Conservation (phyloP, 2,329 filamentous ascomycete genomes). For the Ophioceras dolichostomum region DNA sequence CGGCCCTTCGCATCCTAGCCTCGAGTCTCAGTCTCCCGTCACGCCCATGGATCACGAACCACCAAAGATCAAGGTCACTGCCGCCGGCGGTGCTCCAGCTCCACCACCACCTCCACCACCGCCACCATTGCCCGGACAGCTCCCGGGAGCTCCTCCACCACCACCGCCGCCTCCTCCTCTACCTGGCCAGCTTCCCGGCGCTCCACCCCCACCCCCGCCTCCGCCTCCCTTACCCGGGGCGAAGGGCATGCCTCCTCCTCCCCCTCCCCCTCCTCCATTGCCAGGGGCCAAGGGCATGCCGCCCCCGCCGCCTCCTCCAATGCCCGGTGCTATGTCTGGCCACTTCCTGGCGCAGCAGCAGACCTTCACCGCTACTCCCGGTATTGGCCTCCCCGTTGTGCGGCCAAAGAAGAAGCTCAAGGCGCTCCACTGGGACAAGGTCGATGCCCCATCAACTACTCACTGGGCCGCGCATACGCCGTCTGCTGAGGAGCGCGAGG, state of each 20-base stretch:
- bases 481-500: slow-evolving; percentile 80
- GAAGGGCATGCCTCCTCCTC: slow-evolving; percentile 22
- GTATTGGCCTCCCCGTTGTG: slow-evolving; percentile 64
- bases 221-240: slow-evolving; percentile 30
- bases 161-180: slow-evolving; percentile 32
- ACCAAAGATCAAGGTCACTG: slow-evolving; percentile 47
- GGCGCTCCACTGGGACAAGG: slow-evolving; percentile 98
- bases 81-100: slow-evolving; percentile 20
- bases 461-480: slow-evolving; percentile 84
- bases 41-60: slow-evolving; percentile 50
- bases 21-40: slow-evolving; percentile 58
- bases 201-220: slow-evolving; percentile 37
- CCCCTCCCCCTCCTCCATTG: slow-evolving; percentile 27
- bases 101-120: slow-evolving; percentile 29
- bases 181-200: slow-evolving; percentile 29
- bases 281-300: slow-evolving; percentile 25
- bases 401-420: slow-evolving; percentile 99
- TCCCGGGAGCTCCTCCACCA: slow-evolving; percentile 27
- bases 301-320: slow-evolving; percentile 48
- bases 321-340: slow-evolving; percentile 59
- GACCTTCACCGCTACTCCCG: slow-evolving; percentile 38
- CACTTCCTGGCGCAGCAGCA: slow-evolving; percentile 61
- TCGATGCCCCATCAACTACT: slow-evolving; percentile 81
- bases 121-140: slow-evolving; percentile 32
- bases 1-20: slow-evolving; percentile 61